Evolutionary conservation across 106 monocot genomes (phyloP), one percentile per base, ranked within the genome.

Genomic region (Dendrobium nobile): DNA sequence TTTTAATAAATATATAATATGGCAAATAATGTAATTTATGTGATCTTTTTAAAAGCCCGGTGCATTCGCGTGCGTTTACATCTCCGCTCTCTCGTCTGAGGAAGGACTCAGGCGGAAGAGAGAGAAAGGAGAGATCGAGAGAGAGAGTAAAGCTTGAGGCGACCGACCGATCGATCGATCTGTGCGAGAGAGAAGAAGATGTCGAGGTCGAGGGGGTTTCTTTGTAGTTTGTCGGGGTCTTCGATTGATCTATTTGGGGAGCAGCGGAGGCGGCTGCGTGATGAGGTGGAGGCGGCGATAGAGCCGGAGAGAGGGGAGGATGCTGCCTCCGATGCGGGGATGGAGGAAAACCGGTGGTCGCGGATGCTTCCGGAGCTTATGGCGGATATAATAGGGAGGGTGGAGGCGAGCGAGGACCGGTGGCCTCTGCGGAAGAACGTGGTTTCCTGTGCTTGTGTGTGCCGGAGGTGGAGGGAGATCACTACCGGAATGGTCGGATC

Each of bases 401-500:
- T 98, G 17, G 98, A 98, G 79, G 31, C 77, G 15, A 90, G 87
- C 73, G 94, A 89, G 73, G 89, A 86, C 19, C 61, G 72, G 68
- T 98, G 98, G 98, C 98, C 98, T 73, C 54, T 80, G 64, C 75
- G 98, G 77, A 86, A 85, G 85, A 88, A 82, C 83, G 95, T 98
- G 8, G 98, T 98, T 7, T 80, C 91, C 19, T 98, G 94, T 79
- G 90, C 90, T 20, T 85, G 89, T 75, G 93, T 92, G 22, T 90
- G 96, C 79, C 85, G 86, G 68, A 77, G 87, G 78, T 98, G 98
- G 98, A 85, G 95, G 54, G 87, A 92, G 67, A 80, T 88, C 84
- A 85, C 98, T 22, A 55, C 77, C 41, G 84, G 82, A 2, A 82
- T 95, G 40, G 94, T 98, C 47, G 77, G 87, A 20, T 85, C 96